Conservation (phyloP, 2,329 filamentous ascomycete genomes). For the Thielaviopsis musarum region DNA sequence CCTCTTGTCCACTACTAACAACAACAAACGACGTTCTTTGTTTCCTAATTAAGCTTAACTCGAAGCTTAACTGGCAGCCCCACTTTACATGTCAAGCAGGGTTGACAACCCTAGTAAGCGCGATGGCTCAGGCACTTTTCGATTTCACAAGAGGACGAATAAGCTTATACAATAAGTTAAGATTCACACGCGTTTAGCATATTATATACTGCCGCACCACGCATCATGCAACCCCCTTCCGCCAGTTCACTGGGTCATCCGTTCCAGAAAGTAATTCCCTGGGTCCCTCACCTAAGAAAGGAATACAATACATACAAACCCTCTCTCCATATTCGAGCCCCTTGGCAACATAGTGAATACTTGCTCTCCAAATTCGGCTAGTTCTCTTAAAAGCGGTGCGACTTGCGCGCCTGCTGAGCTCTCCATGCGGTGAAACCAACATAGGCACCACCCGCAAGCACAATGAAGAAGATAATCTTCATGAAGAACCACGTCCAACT, state of each 20-base stretch:
- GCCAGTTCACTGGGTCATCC: background rate
- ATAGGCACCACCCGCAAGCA: constrained; percentile 57
- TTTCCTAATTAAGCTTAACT: background rate
- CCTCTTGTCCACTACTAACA: background rate
- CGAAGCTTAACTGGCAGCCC: background rate
- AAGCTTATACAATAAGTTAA: background rate
- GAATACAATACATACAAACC: background rate
- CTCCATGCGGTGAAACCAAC: constrained; percentile 76
- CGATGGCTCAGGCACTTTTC: background rate
- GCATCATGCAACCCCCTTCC: background rate
- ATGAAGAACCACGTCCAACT: constrained; percentile 51
- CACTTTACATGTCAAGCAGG: background rate
- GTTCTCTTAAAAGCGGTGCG: constrained; percentile 33
- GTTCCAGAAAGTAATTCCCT: background rate
- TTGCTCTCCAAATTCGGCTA: constrained; percentile 1
- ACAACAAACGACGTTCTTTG: background rate
- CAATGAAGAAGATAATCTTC: constrained; percentile 65
- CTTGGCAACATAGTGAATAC: background rate
- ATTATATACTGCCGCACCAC: background rate
- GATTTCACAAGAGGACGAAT: background rate
- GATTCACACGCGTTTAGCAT: background rate
- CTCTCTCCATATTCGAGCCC: background rate
- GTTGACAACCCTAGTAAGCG: background rate
- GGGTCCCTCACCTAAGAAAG: background rate
- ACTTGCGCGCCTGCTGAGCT: constrained; percentile 38